Evolutionary conservation across 2,329 filamentous ascomycete genomes (phyloP), one percentile per base, ranked within the genome.

Genomic region (Hyphodiscus sp.): DNA sequence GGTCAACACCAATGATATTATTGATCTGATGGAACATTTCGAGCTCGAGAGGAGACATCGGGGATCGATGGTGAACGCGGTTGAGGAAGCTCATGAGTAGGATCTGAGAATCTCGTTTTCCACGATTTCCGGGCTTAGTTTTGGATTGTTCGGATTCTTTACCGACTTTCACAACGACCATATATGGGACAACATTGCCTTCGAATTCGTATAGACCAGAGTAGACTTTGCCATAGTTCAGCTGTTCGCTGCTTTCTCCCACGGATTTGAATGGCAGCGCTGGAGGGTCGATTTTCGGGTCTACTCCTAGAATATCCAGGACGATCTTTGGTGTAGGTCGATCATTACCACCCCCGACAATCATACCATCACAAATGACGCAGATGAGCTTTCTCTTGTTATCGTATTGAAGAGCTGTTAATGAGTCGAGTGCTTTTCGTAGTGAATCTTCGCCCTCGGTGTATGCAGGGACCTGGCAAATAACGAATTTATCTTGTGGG

Each of bases 21-120:
- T 96, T 96, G 76, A 99, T 90, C 70, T 99, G 94, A 68, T 99
- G 94, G 76, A 96, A 97, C 79, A 97, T 95, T 71, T 99, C 94
- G 45, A 99, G 76, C 69, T 99, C 94, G 13, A 99, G 83, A 16
- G 94, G 94, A 58, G 86, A 94, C 94, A 99, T 99, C 0, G 92
- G 86, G 1, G 88, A 78, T 58, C 91, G 88, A 71, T 97, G 89
- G 69, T 99, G 94, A 45, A 99, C 94, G 56, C 92, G 89, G 74
- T 99, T 99, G 64, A 99, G 82, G 81, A 99, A 99, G 73, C 87
- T 92, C 85, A 99, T 91, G 48, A 97, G 78, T 60, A 97, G 73
- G 65, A 99, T 90, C 71, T 99, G 94, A 33, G 92, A 96, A 71
- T 99, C 94, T 77, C 94, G 91, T 76, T 99, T 99, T 71, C 94